Evolutionary conservation across 345 rosid species (phyloP).

Genomic region (Ceriops tagal): DNA sequence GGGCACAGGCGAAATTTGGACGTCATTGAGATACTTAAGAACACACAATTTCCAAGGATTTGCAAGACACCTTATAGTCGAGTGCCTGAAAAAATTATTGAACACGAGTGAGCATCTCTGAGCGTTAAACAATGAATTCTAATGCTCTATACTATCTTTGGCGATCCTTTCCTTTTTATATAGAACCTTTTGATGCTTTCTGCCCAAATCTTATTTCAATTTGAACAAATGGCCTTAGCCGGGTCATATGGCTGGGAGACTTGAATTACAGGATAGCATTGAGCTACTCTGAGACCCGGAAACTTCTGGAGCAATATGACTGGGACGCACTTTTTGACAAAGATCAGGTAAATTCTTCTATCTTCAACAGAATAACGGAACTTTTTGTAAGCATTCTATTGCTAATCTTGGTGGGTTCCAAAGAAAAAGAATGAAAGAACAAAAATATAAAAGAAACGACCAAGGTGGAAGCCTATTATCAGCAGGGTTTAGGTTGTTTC

Average conservation of each 20-base stretch:
- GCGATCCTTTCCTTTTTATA: not conserved
- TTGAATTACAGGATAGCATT: constrained; percentile 88
- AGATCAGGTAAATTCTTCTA: constrained; percentile 66
- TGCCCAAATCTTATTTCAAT: not conserved
- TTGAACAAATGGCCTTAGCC: constrained; percentile 37
- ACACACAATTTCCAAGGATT: constrained; percentile 71
- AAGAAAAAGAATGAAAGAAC: no score
- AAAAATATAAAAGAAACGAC: no score
- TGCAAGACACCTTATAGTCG: constrained; percentile 51
- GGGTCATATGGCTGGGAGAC: constrained; percentile 90
- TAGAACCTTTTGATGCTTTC: not conserved
- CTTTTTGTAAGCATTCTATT: no score
- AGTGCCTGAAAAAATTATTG: constrained; percentile 62
- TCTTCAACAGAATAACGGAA: constrained; percentile 2
- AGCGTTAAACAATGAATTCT: not conserved
- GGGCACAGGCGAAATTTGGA: constrained; percentile 79
- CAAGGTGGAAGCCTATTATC: no score
- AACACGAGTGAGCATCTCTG: constrained; percentile 64
- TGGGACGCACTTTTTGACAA: constrained; percentile 72
- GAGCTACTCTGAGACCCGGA: constrained; percentile 70
- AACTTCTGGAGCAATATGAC: constrained; percentile 47
- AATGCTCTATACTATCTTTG: not conserved
- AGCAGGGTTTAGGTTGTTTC: no score
- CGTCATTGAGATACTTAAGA: constrained; percentile 72
- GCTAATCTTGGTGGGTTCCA: no score